These are phyloP conservation scores for Trichothecium roseum DNA, from an alignment of 2,329 filamentous ascomycete species.

Conservation along the genomic window DNA sequence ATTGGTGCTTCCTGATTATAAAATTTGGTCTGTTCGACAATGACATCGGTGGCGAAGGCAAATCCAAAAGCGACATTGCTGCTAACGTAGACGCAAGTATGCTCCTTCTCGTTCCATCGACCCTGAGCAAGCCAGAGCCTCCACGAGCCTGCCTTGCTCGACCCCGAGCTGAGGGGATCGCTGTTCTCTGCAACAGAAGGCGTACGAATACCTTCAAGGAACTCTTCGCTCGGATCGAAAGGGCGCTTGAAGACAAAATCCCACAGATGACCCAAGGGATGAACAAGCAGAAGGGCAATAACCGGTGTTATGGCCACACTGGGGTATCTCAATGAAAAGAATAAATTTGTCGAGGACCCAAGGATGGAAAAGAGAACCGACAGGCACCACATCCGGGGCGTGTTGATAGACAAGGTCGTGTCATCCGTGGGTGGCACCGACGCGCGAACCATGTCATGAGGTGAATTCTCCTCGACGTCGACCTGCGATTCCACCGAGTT, in stretches of 20 bases:
- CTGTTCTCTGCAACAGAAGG: conserved; percentile 9
- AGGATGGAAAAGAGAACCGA: conserved; percentile 73
- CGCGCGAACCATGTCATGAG: conserved; percentile 69
- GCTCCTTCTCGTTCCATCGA: conserved; percentile 79
- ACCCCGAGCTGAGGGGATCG: conserved; percentile 8
- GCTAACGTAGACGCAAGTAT: conserved; percentile 80
- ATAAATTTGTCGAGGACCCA: conserved; percentile 75
- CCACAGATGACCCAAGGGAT: conserved; percentile 74
- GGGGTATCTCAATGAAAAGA: conserved; percentile 83
- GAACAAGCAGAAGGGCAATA: conserved; percentile 75
- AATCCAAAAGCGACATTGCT: conserved; percentile 87
- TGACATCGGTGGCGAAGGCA: conserved; percentile 81
- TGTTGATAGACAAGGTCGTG: conserved; percentile 70
- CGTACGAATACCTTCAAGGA: conserved; percentile 35
- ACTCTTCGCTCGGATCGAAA: conserved; percentile 37
- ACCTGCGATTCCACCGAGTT: conserved; percentile 33
- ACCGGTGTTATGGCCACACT: conserved; percentile 84
- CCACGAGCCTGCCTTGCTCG: conserved; percentile 28
- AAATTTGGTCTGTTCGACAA: conserved; percentile 82
- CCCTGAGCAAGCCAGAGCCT: conserved; percentile 72
- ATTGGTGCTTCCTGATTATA: conserved; percentile 74
- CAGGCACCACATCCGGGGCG: conserved; percentile 76
- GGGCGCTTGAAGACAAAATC: conserved; percentile 60
- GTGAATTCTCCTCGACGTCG: conserved; percentile 57
- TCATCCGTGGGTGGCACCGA: conserved; percentile 71